phyloP scores from a whole-genome alignment of 768 basidiomycete species.

The Lactarius tabidus region DNA sequence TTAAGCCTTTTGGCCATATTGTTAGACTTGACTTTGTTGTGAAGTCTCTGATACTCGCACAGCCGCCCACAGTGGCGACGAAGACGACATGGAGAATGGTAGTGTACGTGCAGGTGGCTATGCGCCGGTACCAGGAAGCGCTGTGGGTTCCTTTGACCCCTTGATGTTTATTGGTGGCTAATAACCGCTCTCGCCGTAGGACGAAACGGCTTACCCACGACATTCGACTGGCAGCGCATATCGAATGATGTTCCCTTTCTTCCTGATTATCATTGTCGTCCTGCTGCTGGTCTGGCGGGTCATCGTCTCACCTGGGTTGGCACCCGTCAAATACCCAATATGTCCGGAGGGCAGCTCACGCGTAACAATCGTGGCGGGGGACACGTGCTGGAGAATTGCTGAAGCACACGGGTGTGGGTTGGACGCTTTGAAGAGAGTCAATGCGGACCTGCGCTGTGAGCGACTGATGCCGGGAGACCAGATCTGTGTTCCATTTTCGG shows the following conservation, averaged over 20 bases:
- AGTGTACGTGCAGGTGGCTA: slow-evolving; percentile 17
- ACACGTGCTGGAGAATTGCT: slow-evolving; percentile 27
- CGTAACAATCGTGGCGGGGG: slow-evolving; percentile 23
- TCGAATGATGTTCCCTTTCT: slow-evolving; percentile 27
- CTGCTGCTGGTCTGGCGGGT: slow-evolving; percentile 25
- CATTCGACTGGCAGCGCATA: slow-evolving; percentile 19
- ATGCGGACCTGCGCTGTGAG: slow-evolving; percentile 20
- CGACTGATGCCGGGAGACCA: slow-evolving; percentile 22
- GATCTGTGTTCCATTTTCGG: slow-evolving; percentile 22
- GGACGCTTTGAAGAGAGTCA: slow-evolving; percentile 19
- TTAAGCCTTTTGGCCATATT: not conserved
- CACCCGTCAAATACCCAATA: slow-evolving; percentile 10
- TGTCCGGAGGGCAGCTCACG: slow-evolving; percentile 24
- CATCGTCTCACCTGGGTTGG: slow-evolving; percentile 16
- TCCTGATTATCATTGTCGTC: slow-evolving; percentile 25
- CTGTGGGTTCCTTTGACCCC: slow-evolving; percentile 9
- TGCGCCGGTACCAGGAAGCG: slow-evolving; percentile 13
- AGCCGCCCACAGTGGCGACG: not conserved
- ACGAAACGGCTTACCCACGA: slow-evolving; percentile 5
- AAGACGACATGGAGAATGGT: slow-evolving; percentile 24
- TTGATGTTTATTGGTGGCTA: not conserved
- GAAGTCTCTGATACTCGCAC: slow-evolving; percentile 9
- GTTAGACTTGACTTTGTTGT: not conserved
- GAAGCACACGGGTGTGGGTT: slow-evolving; percentile 23
- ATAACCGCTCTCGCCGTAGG: not conserved